phyloP scores from a whole-genome alignment of 2,329 filamentous ascomycete genomes.

The Monilinia laxa region DNA sequence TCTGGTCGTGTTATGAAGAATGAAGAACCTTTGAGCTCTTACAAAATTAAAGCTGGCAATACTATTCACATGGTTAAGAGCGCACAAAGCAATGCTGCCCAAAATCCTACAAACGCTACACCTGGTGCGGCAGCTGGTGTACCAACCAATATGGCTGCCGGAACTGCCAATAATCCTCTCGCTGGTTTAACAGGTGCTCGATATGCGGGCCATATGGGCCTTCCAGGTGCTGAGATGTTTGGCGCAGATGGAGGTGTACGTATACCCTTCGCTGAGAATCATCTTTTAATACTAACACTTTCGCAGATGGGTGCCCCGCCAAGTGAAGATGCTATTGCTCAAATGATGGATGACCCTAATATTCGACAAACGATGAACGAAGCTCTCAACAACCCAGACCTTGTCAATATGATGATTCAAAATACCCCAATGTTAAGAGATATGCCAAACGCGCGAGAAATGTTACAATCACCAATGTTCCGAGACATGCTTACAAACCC shows the following conservation, averaged over 20 bases:
- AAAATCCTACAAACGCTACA: constrained; percentile 49
- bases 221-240: constrained; percentile 86
- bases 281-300: constrained; percentile 30
- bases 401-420: constrained; percentile 93
- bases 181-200: constrained; percentile 88
- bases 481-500: constrained; percentile 92
- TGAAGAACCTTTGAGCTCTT: constrained; percentile 75
- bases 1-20: constrained; percentile 97
- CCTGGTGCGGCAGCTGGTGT: constrained; percentile 56
- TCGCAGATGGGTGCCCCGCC: constrained; percentile 84
- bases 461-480: constrained; percentile 86
- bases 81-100: constrained; percentile 67
- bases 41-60: constrained; percentile 95
- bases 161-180: constrained; percentile 82
- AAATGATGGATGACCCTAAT: constrained; percentile 85
- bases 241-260: constrained; percentile 91
- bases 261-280: constrained; percentile 34
- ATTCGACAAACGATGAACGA: constrained; percentile 88
- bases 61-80: constrained; percentile 97
- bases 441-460: constrained; percentile 72
- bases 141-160: constrained; percentile 76
- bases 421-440: constrained; percentile 79
- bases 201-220: constrained; percentile 86
- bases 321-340: constrained; percentile 75
- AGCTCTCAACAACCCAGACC: constrained; percentile 89